Base-by-base conservation (phyloP, 495 filamentous ascomycete genomes). In the Tuber aestivum region DNA sequence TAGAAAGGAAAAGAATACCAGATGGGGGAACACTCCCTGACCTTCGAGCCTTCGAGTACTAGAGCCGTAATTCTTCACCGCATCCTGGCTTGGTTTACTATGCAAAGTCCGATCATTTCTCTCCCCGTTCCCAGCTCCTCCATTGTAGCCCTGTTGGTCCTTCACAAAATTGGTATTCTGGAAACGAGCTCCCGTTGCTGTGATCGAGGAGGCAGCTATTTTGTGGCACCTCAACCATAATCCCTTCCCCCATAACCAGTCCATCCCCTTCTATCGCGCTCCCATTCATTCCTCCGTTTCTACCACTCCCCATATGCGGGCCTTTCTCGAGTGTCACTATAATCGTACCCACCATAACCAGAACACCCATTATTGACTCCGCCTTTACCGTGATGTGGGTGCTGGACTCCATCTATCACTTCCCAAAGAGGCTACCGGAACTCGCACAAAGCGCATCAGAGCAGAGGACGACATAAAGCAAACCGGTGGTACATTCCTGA, bases 31-130 rank as follows among this genome's bases (percentile, higher is more conserved):
- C 18, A 18, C 56, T 72, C 72, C 78, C 77, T 72, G 78, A 82
- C 81, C 81, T 74, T 82, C 81, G 50, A 82, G 77, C 70, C 79
- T 82, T 69, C 76, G 81, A 45, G 81, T 80, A 61, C 81, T 80
- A 21, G 75, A 68, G n/a, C 81, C 81, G 41, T 82, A 82, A 72
- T 71, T 72, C 38, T 75, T 70, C 14, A 77, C 72, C 21, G 76
- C 80, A 56, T 81, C 81, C 35, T 81, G 79, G 23, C 71, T 77
- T 35, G 72, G 70, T 35, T 48, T 65, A 68, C 76, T 37, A 27
- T 74, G 79, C 68, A 48, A 68, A 16, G 40, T 18, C 72, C 48
- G 72, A 68, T 78, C 80, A 65, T 65, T 65, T 35, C 75, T 78
- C 65, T 78, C 75, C 27, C 50, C 48, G 40, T 41, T 78, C 48